Percentiles rank a stretch among this genome's conserved stretches.
Evolutionary conservation across 177 flowering plant species (phyloP).

Genomic region (Tripterygium wilfordii): DNA sequence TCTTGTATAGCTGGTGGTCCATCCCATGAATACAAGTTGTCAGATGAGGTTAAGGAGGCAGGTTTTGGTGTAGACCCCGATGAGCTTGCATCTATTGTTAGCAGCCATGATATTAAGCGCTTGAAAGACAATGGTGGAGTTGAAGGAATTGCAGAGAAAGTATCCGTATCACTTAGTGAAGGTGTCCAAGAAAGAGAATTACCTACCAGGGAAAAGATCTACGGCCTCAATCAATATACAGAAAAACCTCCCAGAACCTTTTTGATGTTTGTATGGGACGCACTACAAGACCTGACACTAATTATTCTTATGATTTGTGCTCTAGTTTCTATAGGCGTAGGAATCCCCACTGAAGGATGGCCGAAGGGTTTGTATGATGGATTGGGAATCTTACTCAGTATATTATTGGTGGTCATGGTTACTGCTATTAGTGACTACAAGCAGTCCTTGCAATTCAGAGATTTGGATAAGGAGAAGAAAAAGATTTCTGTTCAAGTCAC

Average conservation of each 20-base stretch:
- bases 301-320: constrained; percentile 66
- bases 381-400: constrained; percentile 47
- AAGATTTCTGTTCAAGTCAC: constrained; percentile 39
- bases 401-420: constrained; percentile 53
- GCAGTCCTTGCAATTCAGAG: constrained; percentile 48
- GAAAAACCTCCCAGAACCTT: constrained; percentile 56
- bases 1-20: constrained; percentile 28
- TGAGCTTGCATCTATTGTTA: constrained; percentile 49
- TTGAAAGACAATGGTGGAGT: constrained; percentile 33
- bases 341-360: constrained; percentile 70
- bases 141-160: constrained; percentile 37
- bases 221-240: constrained; percentile 43
- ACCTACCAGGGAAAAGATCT: constrained; percentile 37
- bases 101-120: constrained; percentile 33
- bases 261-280: constrained; percentile 62
- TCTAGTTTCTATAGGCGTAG: constrained; percentile 56
- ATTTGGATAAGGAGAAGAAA: constrained; percentile 50
- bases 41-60: constrained; percentile 30
- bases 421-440: constrained; percentile 54
- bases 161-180: constrained; percentile 31
- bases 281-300: constrained; percentile 59
- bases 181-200: constrained; percentile 34
- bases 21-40: constrained; percentile 17
- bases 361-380: constrained; percentile 64
- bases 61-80: constrained; percentile 46